Percentiles rank a stretch among this genome's conserved stretches.
Evolutionary conservation across 2,329 filamentous ascomycete species (phyloP).

Genomic region (Bipolaris victoriae): DNA sequence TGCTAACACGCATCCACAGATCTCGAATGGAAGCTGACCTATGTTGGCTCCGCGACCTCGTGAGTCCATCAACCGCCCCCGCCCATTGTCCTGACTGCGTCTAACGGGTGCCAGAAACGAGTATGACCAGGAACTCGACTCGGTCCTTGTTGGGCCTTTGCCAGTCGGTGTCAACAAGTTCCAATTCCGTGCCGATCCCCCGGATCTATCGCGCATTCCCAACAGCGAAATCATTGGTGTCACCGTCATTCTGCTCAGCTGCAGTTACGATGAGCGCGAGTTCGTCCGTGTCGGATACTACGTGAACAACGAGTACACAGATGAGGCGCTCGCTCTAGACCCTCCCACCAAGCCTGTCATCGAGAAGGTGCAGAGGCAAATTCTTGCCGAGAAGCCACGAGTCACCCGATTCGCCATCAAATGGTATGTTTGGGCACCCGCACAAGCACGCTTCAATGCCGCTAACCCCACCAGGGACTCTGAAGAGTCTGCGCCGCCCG

Average conservation of each 20-base stretch:
- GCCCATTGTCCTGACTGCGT: conserved; percentile 4
- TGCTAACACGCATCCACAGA: conserved; percentile 62
- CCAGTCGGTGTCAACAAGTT: conserved; percentile 99
- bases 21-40: conserved; percentile 98
- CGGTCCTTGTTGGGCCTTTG: conserved; percentile 94
- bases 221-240: conserved; percentile 95
- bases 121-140: conserved; percentile 98
- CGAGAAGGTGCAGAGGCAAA: conserved; percentile 89
- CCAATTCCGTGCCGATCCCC: conserved; percentile 92
- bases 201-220: conserved; percentile 87
- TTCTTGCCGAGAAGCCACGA: conserved; percentile 94
- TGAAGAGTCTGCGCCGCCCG: conserved; percentile 93
- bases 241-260: conserved; percentile 94
- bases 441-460: neutral
- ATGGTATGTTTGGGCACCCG: conserved; percentile 68
- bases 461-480: conserved; percentile 74
- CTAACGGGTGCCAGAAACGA: conserved; percentile 69
- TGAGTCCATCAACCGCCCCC: conserved; percentile 57
- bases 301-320: conserved; percentile 98
- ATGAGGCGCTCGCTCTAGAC: conserved; percentile 84
- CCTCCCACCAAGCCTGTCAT: conserved; percentile 91
- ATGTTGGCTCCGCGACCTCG: conserved; percentile 97
- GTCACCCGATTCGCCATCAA: conserved; percentile 98
- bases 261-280: conserved; percentile 93
- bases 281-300: conserved; percentile 99